These are phyloP conservation scores for Alternaria postmessia DNA, from an alignment of 2,329 filamentous ascomycete species.

Conservation along the genomic window DNA sequence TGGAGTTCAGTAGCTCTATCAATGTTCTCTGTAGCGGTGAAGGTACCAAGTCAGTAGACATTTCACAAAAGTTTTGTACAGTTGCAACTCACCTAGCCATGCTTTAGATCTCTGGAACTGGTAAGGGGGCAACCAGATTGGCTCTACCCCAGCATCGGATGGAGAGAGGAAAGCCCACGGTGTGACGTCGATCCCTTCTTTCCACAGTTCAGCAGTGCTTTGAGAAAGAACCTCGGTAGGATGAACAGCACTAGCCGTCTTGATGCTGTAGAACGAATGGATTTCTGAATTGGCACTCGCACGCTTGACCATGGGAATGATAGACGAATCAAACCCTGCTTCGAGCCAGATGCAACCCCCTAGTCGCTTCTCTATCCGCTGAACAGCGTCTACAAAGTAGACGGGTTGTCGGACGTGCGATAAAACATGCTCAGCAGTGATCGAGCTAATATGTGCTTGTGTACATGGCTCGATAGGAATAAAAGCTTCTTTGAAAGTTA, in stretches of 20 bases:
- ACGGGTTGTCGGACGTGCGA: slow-evolving; percentile 57
- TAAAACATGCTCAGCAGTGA: slow-evolving; percentile 13
- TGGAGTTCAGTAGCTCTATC: slow-evolving; percentile 11
- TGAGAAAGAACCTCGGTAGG: slow-evolving; percentile 31
- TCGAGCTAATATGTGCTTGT: neutral
- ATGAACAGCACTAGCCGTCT: slow-evolving; percentile 17
- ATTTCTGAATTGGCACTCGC: slow-evolving; percentile 24
- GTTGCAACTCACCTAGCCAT: slow-evolving; percentile 21
- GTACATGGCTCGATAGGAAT: slow-evolving; percentile 17
- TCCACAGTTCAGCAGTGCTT: slow-evolving; percentile 52
- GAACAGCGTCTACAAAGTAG: slow-evolving; percentile 55
- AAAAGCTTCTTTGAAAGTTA: slow-evolving; percentile 9
- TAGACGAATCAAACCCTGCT: slow-evolving; percentile 32
- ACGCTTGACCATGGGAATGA: slow-evolving; percentile 39
- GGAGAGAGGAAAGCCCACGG: slow-evolving; percentile 55
- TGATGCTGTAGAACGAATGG: slow-evolving; percentile 9
- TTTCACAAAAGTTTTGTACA: too few relatives aligned
- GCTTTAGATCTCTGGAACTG: slow-evolving; percentile 36
- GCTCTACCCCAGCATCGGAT: slow-evolving; percentile 28
- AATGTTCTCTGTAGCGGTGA: slow-evolving; percentile 2
- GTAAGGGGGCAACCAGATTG: slow-evolving; percentile 39
- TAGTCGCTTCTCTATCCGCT: slow-evolving; percentile 46
- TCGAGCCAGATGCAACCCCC: slow-evolving; percentile 33
- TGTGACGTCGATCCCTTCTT: slow-evolving; percentile 41
- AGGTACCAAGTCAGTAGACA: too few relatives aligned